These are phyloP conservation scores for Fusarium citri DNA, from an alignment of 2,329 filamentous ascomycete species.

Conservation along the genomic window DNA sequence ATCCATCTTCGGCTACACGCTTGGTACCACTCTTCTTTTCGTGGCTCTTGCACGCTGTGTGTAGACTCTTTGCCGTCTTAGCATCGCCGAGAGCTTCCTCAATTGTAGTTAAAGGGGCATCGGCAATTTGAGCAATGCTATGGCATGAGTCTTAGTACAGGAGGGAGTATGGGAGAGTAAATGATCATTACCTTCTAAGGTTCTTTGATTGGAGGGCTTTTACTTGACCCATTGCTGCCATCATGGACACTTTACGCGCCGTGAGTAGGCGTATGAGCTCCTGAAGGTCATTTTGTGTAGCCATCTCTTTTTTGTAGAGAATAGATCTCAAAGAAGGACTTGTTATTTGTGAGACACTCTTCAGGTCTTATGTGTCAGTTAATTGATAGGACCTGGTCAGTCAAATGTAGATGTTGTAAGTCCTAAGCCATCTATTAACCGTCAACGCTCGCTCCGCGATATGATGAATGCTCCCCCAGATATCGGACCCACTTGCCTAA, in stretches of 20 bases:
- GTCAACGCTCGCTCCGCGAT: constrained; percentile 27
- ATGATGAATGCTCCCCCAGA: constrained; percentile 22
- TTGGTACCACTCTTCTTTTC: constrained; percentile 55
- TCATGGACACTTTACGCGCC: constrained; percentile 67
- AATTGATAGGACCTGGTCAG: background rate
- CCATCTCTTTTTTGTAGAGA: constrained; percentile 54
- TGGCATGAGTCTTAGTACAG: constrained; percentile 5
- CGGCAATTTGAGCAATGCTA: constrained; percentile 67
- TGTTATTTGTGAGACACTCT: too few species aligned
- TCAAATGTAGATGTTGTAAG: constrained; percentile 30
- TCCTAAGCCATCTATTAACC: constrained; percentile 14
- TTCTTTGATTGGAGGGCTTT: constrained; percentile 67
- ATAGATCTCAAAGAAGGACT: background rate
- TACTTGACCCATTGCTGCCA: constrained; percentile 69
- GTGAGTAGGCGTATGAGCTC: constrained; percentile 71
- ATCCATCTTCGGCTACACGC: constrained; percentile 44
- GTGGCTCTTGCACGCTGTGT: constrained; percentile 66
- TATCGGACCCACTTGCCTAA: constrained; percentile 22
- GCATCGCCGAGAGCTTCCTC: constrained; percentile 57
- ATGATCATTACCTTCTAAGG: constrained; percentile 62
- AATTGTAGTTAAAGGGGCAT: constrained; percentile 58
- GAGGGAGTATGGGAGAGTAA: rapidly evolving
- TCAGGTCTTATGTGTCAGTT: too few species aligned
- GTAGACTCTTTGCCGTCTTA: constrained; percentile 63
- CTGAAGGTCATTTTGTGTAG: constrained; percentile 69